Conservation (phyloP, 108 stramenopile genomes). For the Skeletonema menzelii region DNA sequence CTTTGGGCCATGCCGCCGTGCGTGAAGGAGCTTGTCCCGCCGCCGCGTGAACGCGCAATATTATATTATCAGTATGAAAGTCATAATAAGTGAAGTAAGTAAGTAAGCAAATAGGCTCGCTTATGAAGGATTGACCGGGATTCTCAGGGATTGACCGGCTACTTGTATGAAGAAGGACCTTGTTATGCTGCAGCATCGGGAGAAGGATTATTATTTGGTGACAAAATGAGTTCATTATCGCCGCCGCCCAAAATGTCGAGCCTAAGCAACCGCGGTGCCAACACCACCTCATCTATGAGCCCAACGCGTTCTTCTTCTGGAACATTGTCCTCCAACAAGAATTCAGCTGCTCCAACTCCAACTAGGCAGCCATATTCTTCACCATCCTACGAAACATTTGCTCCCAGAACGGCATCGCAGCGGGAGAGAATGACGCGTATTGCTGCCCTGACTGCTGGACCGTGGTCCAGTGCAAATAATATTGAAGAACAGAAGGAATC, state of each 20-base stretch:
- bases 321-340: background rate
- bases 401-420: conserved; percentile 71
- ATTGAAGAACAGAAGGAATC: background rate
- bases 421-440: conserved; percentile 61
- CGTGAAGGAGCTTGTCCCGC: too few species aligned
- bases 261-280: conserved; percentile 13
- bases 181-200: too few species aligned
- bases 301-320: background rate
- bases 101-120: too few species aligned
- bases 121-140: too few species aligned
- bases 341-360: background rate
- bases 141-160: too few species aligned
- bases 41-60: too few species aligned
- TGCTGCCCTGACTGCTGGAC: conserved; percentile 78
- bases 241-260: conserved; percentile 48
- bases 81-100: too few species aligned
- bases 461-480: conserved; percentile 21
- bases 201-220: too few species aligned
- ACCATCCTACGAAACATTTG: conserved; percentile 80
- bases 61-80: too few species aligned
- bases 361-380: background rate
- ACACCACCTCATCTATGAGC: background rate
- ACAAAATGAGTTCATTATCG: conserved; percentile 12
- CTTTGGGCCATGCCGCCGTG: too few species aligned
- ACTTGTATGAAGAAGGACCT: too few species aligned